Base-by-base conservation (phyloP, 352 stramenopile species). In the Globisporangium nagaii region DNA sequence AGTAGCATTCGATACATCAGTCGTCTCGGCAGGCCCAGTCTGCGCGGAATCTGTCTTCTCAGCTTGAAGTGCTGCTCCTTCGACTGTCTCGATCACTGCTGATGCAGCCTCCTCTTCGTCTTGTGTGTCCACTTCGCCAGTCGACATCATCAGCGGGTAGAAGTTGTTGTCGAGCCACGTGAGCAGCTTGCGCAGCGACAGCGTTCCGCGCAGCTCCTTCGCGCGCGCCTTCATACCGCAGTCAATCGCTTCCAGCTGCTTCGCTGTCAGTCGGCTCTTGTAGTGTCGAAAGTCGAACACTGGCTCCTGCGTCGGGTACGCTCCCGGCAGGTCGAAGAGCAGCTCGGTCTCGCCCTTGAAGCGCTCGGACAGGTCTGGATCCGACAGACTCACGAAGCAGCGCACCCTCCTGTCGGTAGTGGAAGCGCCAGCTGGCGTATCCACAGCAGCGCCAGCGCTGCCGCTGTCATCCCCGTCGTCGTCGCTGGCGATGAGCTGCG, bases 131-230 rank as follows among this genome's bases (percentile, higher is more conserved):
- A 32, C n/a, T 27, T 41, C 40, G 31, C 13, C 34, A n/a, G 54
- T 47, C 51, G 52, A 49, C 31, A 41, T 22, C 19, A 52, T 57
- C 22, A 78, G 50, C 35, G 42, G 58, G 53, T 72, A 71, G 17
- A 93, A 73, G 57, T 88, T 86, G 60, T 94, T 94, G 51, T 94
- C 84, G 48, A 94, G 73, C 79, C 81, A 92, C 24, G 81, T 94
- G 41, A 94, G 60, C 43, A 91, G 47, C 48, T 84, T 90, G 48
- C 84, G 71, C 25, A 94, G 61, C 3, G 66, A 65, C 25, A 78
- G 79, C 10, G 66, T 66, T 30, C 77, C 75, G n/a, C 67, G 40
- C 25, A 86, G 47, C n/a, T 80, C 42, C 4, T 62, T 46, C 22
- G 77, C 75, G 35, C 65, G 63, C 13, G 48, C 55, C 22, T 66